Evolutionary conservation across 305 asterid species (phyloP).

Genomic region (Fraxinus latifolia): DNA sequence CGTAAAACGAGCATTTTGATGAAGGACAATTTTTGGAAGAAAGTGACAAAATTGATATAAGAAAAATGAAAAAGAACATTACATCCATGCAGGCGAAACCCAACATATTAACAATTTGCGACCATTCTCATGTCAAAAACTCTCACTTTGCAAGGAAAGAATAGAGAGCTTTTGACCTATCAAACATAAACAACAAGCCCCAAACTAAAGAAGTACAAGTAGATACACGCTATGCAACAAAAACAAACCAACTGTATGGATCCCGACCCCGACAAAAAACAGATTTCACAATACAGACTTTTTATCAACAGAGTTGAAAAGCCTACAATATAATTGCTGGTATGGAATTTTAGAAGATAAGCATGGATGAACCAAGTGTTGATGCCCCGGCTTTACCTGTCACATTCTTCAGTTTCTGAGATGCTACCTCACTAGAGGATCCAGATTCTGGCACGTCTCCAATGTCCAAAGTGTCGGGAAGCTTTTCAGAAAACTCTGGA

Average conservation of each 20-base stretch:
- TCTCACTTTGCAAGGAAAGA: not conserved
- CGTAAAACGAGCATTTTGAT: not conserved
- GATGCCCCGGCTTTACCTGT: not conserved
- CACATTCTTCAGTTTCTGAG: not conserved
- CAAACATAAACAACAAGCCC: constrained; percentile 12
- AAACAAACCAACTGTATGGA: not conserved
- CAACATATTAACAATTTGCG: not conserved
- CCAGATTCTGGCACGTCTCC: not conserved
- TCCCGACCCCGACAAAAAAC: not conserved
- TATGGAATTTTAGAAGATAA: not conserved
- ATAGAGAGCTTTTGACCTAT: not conserved
- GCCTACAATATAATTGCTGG: not conserved
- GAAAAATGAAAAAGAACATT: not conserved
- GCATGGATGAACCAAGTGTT: not conserved
- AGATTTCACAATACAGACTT: not conserved
- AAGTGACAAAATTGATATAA: not conserved
- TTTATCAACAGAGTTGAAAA: not conserved
- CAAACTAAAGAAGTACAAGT: not conserved
- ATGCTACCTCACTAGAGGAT: not conserved
- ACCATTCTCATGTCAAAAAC: constrained; percentile 8
- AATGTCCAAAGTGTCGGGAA: constrained; percentile 1
- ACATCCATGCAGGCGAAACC: not conserved
- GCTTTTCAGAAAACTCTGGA: constrained; percentile 1
- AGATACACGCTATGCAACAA: constrained; percentile 22
- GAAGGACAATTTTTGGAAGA: not conserved